Percentiles rank a stretch among this genome's conserved stretches.
phyloP scores from a whole-genome alignment of 257 asterid species.

The Capsicum rhomboideum region DNA sequence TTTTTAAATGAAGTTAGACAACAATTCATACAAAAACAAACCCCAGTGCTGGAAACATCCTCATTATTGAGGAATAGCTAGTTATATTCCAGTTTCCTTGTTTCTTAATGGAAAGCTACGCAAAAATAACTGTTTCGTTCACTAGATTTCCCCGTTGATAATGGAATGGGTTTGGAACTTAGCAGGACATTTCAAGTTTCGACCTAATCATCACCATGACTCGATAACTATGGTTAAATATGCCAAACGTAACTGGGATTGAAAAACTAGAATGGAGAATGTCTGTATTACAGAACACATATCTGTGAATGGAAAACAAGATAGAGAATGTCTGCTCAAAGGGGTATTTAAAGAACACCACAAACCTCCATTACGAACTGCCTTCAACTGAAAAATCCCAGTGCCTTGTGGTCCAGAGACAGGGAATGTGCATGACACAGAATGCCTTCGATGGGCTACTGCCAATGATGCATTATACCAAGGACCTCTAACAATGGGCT shows the following conservation, averaged over 20 bases:
- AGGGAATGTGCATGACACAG: slow-evolving; percentile 91
- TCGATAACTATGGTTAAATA: not conserved
- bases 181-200: not conserved
- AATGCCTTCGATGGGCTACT: slow-evolving; percentile 77
- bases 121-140: not conserved
- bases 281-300: not conserved
- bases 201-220: not conserved
- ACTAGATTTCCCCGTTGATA: not conserved
- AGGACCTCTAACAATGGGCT: slow-evolving; percentile 90
- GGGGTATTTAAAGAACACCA: not conserved
- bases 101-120: not conserved
- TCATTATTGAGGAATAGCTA: not conserved
- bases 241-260: not conserved
- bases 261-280: too few relatives aligned
- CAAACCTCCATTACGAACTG: slow-evolving; percentile 80
- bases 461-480: slow-evolving; percentile 98
- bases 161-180: not conserved
- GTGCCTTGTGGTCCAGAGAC: slow-evolving; percentile 93
- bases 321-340: not conserved
- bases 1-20: too few relatives aligned
- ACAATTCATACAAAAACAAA: not conserved
- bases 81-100: not conserved
- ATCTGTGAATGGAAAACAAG: not conserved
- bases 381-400: slow-evolving; percentile 87
- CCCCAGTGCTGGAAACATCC: not conserved